Conservation (phyloP, 148 eudicot genomes). For the Amaranthus hypochondriacus region DNA sequence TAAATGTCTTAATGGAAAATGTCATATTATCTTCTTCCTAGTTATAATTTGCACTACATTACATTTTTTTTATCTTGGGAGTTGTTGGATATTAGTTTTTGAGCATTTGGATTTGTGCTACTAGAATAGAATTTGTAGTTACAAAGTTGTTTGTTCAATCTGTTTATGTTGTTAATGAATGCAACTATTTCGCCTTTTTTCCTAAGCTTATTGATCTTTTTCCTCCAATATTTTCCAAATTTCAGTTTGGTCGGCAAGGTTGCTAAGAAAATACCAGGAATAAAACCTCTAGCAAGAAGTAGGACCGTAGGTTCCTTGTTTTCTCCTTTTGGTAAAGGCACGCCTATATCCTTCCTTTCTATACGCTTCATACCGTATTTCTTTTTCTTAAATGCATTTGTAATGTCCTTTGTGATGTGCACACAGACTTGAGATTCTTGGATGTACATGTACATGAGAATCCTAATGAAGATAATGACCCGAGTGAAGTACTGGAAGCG, state of each 20-base stretch:
- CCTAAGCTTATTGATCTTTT: neutral
- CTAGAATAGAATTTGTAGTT: neutral
- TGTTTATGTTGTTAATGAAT: neutral
- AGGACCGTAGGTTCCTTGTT: constrained; percentile 22
- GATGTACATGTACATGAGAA: constrained; percentile 44
- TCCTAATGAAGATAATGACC: constrained; percentile 35
- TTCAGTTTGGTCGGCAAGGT: constrained; percentile 14
- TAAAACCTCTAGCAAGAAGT: constrained; percentile 20
- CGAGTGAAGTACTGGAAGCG: constrained; percentile 51
- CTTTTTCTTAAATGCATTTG: neutral
- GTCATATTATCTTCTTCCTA: neutral
- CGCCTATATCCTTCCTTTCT: constrained; percentile 10
- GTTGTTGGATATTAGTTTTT: neutral
- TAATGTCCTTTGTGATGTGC: neutral
- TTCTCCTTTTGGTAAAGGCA: constrained; percentile 48
- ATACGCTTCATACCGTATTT: neutral
- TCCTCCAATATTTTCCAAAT: neutral
- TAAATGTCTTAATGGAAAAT: neutral
- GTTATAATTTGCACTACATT: neutral
- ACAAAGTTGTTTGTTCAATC: neutral
- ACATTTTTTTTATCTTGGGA: neutral
- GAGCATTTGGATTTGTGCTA: neutral
- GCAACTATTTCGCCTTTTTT: neutral
- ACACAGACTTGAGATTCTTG: constrained; percentile 52
- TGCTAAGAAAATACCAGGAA: constrained; percentile 8